Evolutionary conservation across 441 rosid species (phyloP).

Genomic region (Aleurites moluccanus): DNA sequence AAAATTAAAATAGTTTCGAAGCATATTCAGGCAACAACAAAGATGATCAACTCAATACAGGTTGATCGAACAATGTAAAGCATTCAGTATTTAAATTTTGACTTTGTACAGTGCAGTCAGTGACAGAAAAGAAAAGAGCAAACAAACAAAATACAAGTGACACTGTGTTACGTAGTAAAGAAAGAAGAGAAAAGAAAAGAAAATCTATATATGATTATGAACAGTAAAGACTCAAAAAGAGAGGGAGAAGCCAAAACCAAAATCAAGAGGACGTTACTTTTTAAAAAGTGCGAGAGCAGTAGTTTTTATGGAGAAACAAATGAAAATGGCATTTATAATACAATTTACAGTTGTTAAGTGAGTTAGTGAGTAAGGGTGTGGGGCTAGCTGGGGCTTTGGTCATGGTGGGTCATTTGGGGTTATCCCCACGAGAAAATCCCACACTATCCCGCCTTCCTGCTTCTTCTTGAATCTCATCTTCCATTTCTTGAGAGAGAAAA

Average conservation of each 20-base stretch:
- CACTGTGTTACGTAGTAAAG: not conserved
- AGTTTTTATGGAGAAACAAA: not conserved
- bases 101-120: not conserved
- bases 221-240: not conserved
- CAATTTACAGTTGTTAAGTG: constrained; percentile 1
- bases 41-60: not conserved
- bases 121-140: not conserved
- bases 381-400: constrained; percentile 17
- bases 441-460: constrained; percentile 49
- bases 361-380: constrained; percentile 8
- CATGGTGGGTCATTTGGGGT: constrained; percentile 34
- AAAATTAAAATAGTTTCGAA: not conserved
- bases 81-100: not conserved
- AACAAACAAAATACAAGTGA: constrained; percentile 17
- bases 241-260: constrained; percentile 14
- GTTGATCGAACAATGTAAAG: not conserved
- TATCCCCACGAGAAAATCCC: constrained; percentile 28
- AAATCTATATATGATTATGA: not conserved
- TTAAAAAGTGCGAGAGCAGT: constrained; percentile 6
- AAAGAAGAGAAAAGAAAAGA: not conserved
- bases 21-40: not conserved
- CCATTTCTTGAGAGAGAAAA: not conserved
- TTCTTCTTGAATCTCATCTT: constrained; percentile 45
- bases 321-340: constrained; percentile 7
- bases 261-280: constrained; percentile 47